Evolutionary conservation across 768 basidiomycete species (phyloP).

Genomic region (Boletus speciosus): DNA sequence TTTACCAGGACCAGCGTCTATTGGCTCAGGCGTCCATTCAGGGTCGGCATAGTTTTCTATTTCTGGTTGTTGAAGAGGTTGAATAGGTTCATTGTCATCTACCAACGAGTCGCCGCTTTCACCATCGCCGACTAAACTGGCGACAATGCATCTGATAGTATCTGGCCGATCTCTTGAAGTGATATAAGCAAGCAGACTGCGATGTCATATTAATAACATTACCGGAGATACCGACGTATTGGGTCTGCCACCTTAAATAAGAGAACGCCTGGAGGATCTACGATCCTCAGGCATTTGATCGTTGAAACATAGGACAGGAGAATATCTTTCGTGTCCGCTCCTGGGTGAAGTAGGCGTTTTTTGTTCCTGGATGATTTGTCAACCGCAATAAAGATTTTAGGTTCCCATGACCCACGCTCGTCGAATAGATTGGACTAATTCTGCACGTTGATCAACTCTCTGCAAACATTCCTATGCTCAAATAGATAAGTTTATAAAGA

Average conservation of each 20-base stretch:
- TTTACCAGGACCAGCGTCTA: slow-evolving; percentile 92
- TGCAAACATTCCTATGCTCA: slow-evolving; percentile 64
- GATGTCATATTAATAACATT: slow-evolving; percentile 7
- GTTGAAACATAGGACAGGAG: slow-evolving; percentile 87
- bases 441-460: slow-evolving; percentile 74
- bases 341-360: slow-evolving; percentile 89
- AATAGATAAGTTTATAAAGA: background rate
- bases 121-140: slow-evolving; percentile 83
- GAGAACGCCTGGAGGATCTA: slow-evolving; percentile 91
- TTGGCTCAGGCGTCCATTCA: slow-evolving; percentile 93
- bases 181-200: background rate
- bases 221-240: slow-evolving; percentile 87
- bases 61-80: slow-evolving; percentile 68
- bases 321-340: slow-evolving; percentile 91
- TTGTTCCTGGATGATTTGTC: slow-evolving; percentile 53
- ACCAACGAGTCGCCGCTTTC: slow-evolving; percentile 77
- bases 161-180: slow-evolving; percentile 72
- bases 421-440: slow-evolving; percentile 73
- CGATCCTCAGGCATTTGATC: slow-evolving; percentile 83
- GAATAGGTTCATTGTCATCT: slow-evolving; percentile 80
- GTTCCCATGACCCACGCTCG: slow-evolving; percentile 53
- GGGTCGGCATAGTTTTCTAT: slow-evolving; percentile 88
- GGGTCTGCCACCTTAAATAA: slow-evolving; percentile 93
- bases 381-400: background rate
- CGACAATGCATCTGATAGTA: slow-evolving; percentile 91